phyloP scores from a whole-genome alignment of 306 rosid species.

The Sindora glabra region DNA sequence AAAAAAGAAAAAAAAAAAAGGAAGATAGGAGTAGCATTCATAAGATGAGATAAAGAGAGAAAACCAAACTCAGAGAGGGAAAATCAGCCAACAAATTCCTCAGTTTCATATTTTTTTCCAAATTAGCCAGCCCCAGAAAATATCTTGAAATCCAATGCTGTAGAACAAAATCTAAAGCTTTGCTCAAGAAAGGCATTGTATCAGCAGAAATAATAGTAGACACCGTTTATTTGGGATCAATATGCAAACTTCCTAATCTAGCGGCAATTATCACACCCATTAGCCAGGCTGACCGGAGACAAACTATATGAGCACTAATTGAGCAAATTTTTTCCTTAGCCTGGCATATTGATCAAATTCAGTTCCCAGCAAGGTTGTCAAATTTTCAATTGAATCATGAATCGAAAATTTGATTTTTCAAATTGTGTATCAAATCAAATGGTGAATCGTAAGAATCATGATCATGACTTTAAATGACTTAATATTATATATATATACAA shows the following conservation, averaged over 20 bases:
- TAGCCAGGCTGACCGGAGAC: neutral
- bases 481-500: too few species aligned
- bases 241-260: neutral
- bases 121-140: neutral
- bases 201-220: neutral
- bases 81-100: neutral
- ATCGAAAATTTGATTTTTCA: too few species aligned
- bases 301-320: neutral
- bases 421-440: too few species aligned
- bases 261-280: neutral
- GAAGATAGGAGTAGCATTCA: neutral
- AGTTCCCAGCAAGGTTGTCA: too few species aligned
- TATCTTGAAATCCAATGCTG: neutral
- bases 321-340: neutral
- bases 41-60: neutral
- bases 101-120: neutral
- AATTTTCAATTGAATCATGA: too few species aligned
- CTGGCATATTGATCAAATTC: too few species aligned
- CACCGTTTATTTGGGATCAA: neutral
- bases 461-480: too few species aligned
- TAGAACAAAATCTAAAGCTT: conserved; percentile 5
- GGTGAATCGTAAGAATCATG: too few species aligned
- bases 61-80: neutral
- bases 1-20: too few species aligned
- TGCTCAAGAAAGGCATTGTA: neutral